phyloP scores from a whole-genome alignment of 1,284 basidiomycete genomes.

The Tranzscheliella williamsii region DNA sequence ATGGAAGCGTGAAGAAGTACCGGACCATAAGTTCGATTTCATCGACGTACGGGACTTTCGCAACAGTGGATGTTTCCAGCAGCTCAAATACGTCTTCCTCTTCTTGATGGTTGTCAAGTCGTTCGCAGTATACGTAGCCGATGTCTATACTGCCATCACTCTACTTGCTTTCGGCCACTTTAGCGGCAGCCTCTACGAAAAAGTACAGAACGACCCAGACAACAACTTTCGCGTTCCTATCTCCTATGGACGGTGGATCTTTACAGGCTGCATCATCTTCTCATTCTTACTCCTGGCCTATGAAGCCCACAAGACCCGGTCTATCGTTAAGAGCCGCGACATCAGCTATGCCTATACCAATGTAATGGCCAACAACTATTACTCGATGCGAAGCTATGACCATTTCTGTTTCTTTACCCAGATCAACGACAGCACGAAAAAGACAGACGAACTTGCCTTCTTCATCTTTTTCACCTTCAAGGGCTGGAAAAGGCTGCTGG shows the following conservation, averaged over 20 bases:
- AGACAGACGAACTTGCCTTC: constrained; percentile 95
- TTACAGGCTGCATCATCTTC: constrained; percentile 96
- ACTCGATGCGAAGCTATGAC: constrained; percentile 78
- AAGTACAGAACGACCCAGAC: constrained; percentile 68
- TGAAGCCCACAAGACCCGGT: constrained; percentile 86
- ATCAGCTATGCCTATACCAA: constrained; percentile 74
- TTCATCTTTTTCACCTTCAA: constrained; percentile 99
- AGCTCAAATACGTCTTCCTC: constrained; percentile 85
- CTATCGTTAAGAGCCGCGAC: constrained; percentile 89
- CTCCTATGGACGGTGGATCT: constrained; percentile 88
- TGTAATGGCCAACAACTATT: constrained; percentile 83
- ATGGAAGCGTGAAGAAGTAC: constrained; percentile 96
- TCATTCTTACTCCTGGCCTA: constrained; percentile 91
- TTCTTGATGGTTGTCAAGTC: constrained; percentile 91
- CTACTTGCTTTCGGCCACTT: constrained; percentile 90
- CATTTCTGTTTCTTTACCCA: constrained; percentile 98
- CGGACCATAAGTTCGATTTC: constrained; percentile 99
- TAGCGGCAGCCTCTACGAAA: constrained; percentile 77
- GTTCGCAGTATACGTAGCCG: constrained; percentile 91
- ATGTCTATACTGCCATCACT: constrained; percentile 95
- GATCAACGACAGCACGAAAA: constrained; percentile 92
- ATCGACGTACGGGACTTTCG: constrained; percentile 90
- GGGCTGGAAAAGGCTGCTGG: constrained; percentile 87
- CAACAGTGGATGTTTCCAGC: constrained; percentile 80
- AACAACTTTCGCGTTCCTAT: constrained; percentile 86